phyloP scores from a whole-genome alignment of 164 flowering plant species.

The Litsea cubeba region DNA sequence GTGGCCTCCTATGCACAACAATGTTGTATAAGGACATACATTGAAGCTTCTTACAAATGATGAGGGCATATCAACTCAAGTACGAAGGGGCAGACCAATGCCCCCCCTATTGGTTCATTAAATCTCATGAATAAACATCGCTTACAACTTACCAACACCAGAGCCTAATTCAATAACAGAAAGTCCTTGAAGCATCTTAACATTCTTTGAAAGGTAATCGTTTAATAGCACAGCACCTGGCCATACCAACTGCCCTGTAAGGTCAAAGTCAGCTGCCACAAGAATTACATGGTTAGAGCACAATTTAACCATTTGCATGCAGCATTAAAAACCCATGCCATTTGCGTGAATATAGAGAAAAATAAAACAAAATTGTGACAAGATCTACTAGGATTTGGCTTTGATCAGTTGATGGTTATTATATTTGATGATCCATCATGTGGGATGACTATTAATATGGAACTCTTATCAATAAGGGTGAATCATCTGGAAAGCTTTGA shows the following conservation, averaged over 20 bases:
- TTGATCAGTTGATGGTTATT: background rate
- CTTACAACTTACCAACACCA: conserved; percentile 67
- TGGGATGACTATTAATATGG: background rate
- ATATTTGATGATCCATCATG: background rate
- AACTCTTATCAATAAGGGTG: background rate
- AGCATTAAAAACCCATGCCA: background rate
- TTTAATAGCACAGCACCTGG: conserved; percentile 85
- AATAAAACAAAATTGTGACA: background rate
- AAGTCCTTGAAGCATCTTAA: conserved; percentile 47
- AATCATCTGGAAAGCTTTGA: no score
- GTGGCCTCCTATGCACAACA: no score
- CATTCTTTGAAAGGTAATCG: conserved; percentile 59
- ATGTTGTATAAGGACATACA: no score
- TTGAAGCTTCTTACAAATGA: no score
- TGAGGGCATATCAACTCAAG: no score
- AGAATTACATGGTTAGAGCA: conserved; percentile 7
- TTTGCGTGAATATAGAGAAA: background rate
- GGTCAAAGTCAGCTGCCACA: conserved; percentile 89
- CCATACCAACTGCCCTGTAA: conserved; percentile 97
- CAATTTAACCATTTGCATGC: background rate
- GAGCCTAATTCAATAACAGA: conserved; percentile 78
- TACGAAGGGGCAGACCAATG: background rate
- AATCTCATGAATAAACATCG: background rate
- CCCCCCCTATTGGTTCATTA: background rate
- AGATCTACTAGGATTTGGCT: background rate